Evolutionary conservation across 73 alveolate genomes (phyloP), one percentile per base, ranked within the genome.

Genomic region (Paramecium bursaria): DNA sequence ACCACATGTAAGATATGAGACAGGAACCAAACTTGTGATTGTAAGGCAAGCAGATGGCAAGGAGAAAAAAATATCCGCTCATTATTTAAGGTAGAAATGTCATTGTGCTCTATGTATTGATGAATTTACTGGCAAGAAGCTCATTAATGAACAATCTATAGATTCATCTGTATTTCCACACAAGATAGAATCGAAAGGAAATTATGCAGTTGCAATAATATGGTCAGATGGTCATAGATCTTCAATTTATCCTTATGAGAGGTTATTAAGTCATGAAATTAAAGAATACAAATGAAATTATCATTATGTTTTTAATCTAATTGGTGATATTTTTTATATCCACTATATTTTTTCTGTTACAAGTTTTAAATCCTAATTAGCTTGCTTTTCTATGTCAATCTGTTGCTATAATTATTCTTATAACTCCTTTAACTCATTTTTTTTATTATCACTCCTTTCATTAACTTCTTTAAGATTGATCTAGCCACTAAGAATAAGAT

Each of bases 191-290:
- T 50, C 75, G 9, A 94, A 94, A 88, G 98, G 98, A 19, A 94
- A 94, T 53, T 94, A 94, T 85, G 98, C 98, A 46, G 96, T 90
- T 9, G 98, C 97, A 6, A 76, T 94, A 29, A 92, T 90, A 31
- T 94, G 98, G 98, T 74, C 93, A 35, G 98, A 94, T 85, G 98
- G 98, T 2, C 98, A 94, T 50, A 86, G 88, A 25, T 88, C 95
- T 13, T 90, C 96, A 17, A 90, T 94, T 23, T 94, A 92, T 75
- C 98, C 98, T 1, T 92, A 88, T 60, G 49, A 54, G 17, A 79
- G 85, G n/a, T 54, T 79, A 46, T 54, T 46, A 26, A 53, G 85
- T 50, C 74, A 79, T 54, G 76, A 52, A 49, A 54, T 79, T 22
- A 47, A 35, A 29, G 82, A 67, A 44, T 2, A 67, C 21, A 17